A percentile compares a stretch with the other conserved stretches of the same genome.
Evolutionary conservation across 306 rosid species (phyloP).

Genomic region (Glycine tomentella): DNA sequence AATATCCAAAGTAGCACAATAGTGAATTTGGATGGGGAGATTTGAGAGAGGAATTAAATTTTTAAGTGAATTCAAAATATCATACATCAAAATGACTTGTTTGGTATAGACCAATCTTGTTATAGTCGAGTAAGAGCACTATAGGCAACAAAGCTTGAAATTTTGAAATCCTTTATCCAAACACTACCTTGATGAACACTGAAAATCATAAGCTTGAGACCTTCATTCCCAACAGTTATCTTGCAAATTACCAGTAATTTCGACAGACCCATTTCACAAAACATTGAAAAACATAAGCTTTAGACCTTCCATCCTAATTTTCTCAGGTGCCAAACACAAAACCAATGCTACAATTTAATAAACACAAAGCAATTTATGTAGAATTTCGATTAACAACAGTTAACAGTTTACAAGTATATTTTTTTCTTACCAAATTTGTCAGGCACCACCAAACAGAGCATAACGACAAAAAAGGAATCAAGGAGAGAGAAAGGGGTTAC

Average conservation of each 20-base stretch:
- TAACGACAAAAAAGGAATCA: neutral
- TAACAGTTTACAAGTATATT: neutral
- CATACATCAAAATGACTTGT: too few species aligned
- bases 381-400: neutral
- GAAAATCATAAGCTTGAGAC: too few species aligned
- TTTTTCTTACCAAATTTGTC: constrained; percentile 8
- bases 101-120: too few species aligned
- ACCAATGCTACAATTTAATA: neutral
- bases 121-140: too few species aligned
- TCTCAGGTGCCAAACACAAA: constrained; percentile 13
- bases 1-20: too few species aligned
- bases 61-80: too few species aligned
- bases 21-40: too few species aligned
- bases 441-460: neutral
- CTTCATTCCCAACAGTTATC: too few species aligned
- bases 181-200: too few species aligned
- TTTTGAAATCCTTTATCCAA: neutral
- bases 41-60: too few species aligned
- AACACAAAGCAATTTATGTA: neutral
- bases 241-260: too few species aligned
- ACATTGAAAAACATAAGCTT: neutral
- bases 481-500: constrained; percentile 27
- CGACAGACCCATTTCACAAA: neutral
- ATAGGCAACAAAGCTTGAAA: too few species aligned
- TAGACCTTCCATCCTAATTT: constrained; percentile 5